Base-by-base conservation (phyloP, 148 eudicot species). In the Chenopodium formosanum region DNA sequence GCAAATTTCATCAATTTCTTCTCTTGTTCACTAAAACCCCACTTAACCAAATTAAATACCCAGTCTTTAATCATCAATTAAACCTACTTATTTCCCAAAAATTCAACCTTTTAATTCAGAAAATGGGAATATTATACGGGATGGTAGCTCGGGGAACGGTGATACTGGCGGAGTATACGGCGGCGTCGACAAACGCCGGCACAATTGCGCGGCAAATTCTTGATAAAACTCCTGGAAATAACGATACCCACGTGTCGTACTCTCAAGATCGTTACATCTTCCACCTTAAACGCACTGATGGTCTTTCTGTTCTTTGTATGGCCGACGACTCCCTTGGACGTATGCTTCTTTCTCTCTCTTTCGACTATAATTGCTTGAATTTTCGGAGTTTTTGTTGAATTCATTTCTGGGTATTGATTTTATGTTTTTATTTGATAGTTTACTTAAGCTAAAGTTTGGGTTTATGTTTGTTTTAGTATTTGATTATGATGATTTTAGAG, bases 131-230 rank as follows among this genome's bases (percentile, higher is more conserved):
- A 53, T 80, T 93, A 65, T 93, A 95, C 73, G 94, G 81, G 52
- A 81, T 93, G 89, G 98, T 95, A 86, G 94, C 98, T 83, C 84
- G 98, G 78, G 98, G 97, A 75, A 83, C 96, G 78, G 94, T 95
- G 73, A 90, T 95, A 34, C 75, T 95, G 84, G 94, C 98, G 72
- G 98, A 95, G 82, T 82, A 58, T 86, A 91, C 85, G 74, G 90
- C 87, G 7, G 70, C 94, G 34, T 23, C 94, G n/a, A 92, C 97
- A 22, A 93, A 92, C 84, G 97, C 97, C n/a, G 84, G 87, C 79
- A 75, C 91, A 7, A 90, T 93, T 80, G 88, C 98, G 0, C 79
- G 91, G 58, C 93, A 95, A 83, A 89, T 95, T 32, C 87, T 95
- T 0, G 98, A 95, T 79, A 92, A 93, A 79, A 86, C 84, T 1